phyloP scores from a whole-genome alignment of 495 filamentous ascomycete genomes.

The Podospora comata region DNA sequence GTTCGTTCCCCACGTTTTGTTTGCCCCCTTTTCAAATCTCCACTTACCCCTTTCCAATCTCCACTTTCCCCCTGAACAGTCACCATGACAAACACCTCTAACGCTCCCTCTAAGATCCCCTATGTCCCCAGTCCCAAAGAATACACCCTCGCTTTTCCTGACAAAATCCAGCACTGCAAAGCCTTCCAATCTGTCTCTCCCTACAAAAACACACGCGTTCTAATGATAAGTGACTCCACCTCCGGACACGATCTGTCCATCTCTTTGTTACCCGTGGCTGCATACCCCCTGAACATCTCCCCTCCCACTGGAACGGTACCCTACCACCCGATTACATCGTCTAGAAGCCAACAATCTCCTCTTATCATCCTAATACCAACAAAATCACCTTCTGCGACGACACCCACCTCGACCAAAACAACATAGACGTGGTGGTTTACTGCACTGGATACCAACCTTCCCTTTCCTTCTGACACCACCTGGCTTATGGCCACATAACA shows the following conservation, averaged over 20 bases:
- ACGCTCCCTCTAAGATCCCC: slow-evolving; percentile 25
- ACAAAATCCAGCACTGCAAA: slow-evolving; percentile 46
- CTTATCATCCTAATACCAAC: slow-evolving; percentile 33
- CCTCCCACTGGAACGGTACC: slow-evolving; percentile 45
- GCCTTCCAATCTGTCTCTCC: slow-evolving; percentile 39
- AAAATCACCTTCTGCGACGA: slow-evolving; percentile 46
- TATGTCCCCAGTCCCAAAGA: slow-evolving; percentile 40
- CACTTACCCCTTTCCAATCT: not conserved
- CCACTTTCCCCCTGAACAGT: not conserved
- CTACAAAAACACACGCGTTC: slow-evolving; percentile 37
- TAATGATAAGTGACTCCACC: slow-evolving; percentile 51
- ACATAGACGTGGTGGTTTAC: slow-evolving; percentile 48
- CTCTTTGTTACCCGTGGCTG: slow-evolving; percentile 35
- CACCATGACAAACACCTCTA: not conserved
- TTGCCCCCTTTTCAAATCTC: not conserved
- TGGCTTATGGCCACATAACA: not conserved
- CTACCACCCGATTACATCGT: slow-evolving; percentile 39
- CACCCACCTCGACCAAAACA: slow-evolving; percentile 28
- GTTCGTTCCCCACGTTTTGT: slow-evolving; percentile 7
- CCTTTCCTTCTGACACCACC: slow-evolving; percentile 46
- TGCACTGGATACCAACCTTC: slow-evolving; percentile 49
- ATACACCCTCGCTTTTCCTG: slow-evolving; percentile 40
- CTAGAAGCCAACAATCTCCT: slow-evolving; percentile 46
- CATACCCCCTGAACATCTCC: slow-evolving; percentile 45
- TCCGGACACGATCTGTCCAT: slow-evolving; percentile 47